A percentile compares a stretch with the other conserved stretches of the same genome.
Evolutionary conservation across 345 rosid species (phyloP).

Genomic region (Eucalyptus sp.): DNA sequence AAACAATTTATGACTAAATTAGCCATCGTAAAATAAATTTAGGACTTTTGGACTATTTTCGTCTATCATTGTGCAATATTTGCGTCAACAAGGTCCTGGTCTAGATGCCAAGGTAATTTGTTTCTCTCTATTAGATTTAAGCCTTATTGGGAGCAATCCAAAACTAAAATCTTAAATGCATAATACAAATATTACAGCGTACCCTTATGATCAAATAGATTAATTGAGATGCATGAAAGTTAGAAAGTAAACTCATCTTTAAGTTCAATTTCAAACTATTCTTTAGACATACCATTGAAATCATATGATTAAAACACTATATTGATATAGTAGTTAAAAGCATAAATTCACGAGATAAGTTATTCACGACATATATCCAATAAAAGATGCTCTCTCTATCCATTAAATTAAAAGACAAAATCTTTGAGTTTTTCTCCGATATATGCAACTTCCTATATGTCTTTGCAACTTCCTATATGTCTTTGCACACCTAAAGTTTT

Average conservation of each 20-base stretch:
- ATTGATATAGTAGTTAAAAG: rapidly evolving
- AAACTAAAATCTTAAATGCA: neutral
- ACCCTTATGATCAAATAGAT: rapidly evolving
- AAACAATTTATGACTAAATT: neutral
- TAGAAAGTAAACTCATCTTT: neutral
- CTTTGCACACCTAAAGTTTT: rapidly evolving
- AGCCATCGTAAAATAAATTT: rapidly evolving
- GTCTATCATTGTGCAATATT: neutral
- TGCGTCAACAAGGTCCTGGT: neutral
- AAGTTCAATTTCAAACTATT: rapidly evolving
- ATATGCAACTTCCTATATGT: rapidly evolving
- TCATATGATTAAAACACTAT: neutral
- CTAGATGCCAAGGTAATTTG: neutral
- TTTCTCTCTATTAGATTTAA: neutral
- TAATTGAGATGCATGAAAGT: rapidly evolving
- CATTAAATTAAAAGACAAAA: rapidly evolving
- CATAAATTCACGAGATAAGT: neutral
- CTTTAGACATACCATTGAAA: neutral
- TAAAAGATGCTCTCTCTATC: neutral
- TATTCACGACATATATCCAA: rapidly evolving
- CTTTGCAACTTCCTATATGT: rapidly evolving
- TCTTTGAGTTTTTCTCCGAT: neutral
- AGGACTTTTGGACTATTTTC: neutral
- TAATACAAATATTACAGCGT: rapidly evolving
- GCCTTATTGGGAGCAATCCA: rapidly evolving